Evolutionary conservation across 108 stramenopile species (phyloP).

Genomic region (Poteriospumella lacustris): DNA sequence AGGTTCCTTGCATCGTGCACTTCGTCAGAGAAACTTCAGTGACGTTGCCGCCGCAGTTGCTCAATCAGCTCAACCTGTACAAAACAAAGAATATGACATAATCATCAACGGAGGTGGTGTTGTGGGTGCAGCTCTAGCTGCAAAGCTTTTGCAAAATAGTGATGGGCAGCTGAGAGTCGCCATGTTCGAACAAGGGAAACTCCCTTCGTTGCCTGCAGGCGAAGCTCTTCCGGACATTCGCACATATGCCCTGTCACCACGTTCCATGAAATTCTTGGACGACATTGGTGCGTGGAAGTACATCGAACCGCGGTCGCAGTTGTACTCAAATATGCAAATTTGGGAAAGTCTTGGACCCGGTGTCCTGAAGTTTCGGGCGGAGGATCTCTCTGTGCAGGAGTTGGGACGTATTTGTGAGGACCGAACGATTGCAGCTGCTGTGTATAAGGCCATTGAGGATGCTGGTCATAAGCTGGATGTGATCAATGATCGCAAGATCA

Average conservation of each 20-base stretch:
- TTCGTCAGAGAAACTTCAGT: too few species aligned
- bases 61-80: too few species aligned
- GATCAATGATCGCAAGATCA: not conserved
- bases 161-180: not conserved
- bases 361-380: not conserved
- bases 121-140: not conserved
- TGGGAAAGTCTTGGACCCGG: conserved; percentile 19
- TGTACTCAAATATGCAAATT: conserved; percentile 29
- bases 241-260: conserved; percentile 41
- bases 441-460: not conserved
- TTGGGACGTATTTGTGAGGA: not conserved
- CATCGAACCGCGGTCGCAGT: conserved; percentile 4
- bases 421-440: not conserved
- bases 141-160: not conserved
- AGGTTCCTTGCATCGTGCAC: too few species aligned
- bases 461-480: not conserved
- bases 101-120: not conserved
- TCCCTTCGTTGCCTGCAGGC: not conserved
- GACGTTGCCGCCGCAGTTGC: too few species aligned
- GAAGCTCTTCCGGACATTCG: conserved; percentile 35
- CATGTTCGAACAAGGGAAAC: not conserved
- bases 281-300: conserved; percentile 35
- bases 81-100: not conserved
- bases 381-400: not conserved
- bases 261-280: conserved; percentile 33